phyloP scores from a whole-genome alignment of 164 flowering plant species.

The Santalum album region DNA sequence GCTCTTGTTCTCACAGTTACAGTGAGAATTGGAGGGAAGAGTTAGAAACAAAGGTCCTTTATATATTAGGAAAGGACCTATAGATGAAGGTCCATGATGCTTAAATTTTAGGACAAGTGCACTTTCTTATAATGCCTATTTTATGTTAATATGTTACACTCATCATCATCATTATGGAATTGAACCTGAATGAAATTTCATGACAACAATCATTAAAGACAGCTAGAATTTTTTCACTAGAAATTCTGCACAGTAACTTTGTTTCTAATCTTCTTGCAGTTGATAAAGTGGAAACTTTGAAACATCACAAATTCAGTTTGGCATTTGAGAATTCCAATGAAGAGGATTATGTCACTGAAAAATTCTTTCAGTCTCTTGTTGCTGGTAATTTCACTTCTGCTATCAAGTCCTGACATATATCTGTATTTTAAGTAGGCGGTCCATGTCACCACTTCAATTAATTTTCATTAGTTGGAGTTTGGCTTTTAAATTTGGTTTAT shows the following conservation, averaged over 20 bases:
- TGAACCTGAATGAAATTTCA: no score
- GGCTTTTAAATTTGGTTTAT: no score
- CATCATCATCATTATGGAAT: no score
- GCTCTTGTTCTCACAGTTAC: no score
- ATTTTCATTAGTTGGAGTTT: neutral
- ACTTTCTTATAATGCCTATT: no score
- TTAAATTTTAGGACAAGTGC: no score
- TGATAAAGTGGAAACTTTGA: conserved; percentile 80
- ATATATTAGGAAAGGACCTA: no score
- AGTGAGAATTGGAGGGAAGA: no score
- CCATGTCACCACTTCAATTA: neutral
- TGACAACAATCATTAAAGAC: neutral
- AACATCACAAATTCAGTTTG: conserved; percentile 88
- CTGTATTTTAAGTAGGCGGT: neutral
- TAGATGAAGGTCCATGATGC: no score
- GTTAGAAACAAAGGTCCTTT: no score
- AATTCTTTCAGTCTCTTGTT: conserved; percentile 96
- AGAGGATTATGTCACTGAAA: conserved; percentile 98
- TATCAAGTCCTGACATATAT: neutral
- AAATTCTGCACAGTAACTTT: neutral
- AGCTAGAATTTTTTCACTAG: no score
- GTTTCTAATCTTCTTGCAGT: conserved; percentile 31
- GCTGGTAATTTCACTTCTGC: conserved; percentile 49
- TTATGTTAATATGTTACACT: no score
- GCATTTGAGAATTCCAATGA: conserved; percentile 98